phyloP scores from a whole-genome alignment of 108 stramenopile species.

The Skeletonema potamos region DNA sequence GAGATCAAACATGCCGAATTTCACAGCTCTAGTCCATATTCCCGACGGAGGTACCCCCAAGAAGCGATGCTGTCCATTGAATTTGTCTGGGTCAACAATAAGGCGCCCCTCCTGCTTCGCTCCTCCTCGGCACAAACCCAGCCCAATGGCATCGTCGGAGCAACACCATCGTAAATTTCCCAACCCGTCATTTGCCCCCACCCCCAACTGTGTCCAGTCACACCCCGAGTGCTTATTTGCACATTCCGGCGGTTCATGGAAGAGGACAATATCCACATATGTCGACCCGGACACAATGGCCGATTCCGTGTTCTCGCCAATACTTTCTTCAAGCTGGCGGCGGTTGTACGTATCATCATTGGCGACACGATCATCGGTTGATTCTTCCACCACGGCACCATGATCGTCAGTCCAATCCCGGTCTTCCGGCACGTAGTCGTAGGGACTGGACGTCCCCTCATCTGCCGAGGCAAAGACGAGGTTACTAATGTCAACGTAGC shows the following conservation, averaged over 20 bases:
- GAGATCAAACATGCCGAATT: slow-evolving; percentile 45
- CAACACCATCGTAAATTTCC: slow-evolving; percentile 76
- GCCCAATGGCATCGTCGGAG: slow-evolving; percentile 63
- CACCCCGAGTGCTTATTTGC: slow-evolving; percentile 65
- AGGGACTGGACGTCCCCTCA: not conserved
- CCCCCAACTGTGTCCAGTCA: slow-evolving; percentile 78
- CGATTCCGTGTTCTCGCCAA: slow-evolving; percentile 29
- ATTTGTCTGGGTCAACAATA: slow-evolving; percentile 61
- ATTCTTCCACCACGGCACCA: not conserved
- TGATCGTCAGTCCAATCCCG: slow-evolving; percentile 11
- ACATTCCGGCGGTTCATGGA: slow-evolving; percentile 68
- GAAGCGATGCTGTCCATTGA: slow-evolving; percentile 62
- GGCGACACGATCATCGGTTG: not conserved
- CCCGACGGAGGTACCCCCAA: slow-evolving; percentile 66
- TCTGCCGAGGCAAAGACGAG: slow-evolving; percentile 43
- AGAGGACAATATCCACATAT: slow-evolving; percentile 44
- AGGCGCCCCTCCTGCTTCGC: slow-evolving; percentile 59
- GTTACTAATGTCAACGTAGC: slow-evolving; percentile 70
- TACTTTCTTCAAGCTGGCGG: slow-evolving; percentile 18
- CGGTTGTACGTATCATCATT: slow-evolving; percentile 15
- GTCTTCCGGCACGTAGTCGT: slow-evolving; percentile 3
- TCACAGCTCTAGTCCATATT: slow-evolving; percentile 44
- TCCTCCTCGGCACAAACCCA: slow-evolving; percentile 58
- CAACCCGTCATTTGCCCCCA: slow-evolving; percentile 60
- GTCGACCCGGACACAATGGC: slow-evolving; percentile 11